phyloP scores from a whole-genome alignment of 1,139 yeast species.

The Debaryomyces subglobosus region DNA sequence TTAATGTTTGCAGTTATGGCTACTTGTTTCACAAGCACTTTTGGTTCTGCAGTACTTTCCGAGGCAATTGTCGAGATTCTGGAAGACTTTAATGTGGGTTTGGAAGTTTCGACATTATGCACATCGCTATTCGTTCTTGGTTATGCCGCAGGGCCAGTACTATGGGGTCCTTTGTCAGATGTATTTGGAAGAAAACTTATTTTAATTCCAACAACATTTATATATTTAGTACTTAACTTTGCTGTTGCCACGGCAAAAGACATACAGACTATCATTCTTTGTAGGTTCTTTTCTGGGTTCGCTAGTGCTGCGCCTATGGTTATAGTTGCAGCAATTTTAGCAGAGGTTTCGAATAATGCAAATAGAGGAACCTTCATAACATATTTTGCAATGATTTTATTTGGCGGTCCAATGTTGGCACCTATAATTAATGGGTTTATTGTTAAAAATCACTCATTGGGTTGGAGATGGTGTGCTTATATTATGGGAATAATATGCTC shows the following conservation, averaged over 20 bases:
- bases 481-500: conserved; percentile 54
- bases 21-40: conserved; percentile 30
- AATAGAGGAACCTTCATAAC: conserved; percentile 8
- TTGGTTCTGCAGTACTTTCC: conserved; percentile 47
- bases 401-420: neutral
- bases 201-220: conserved; percentile 31
- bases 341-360: conserved; percentile 23
- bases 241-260: conserved; percentile 44
- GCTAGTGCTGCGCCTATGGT: conserved; percentile 46
- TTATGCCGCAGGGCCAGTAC: conserved; percentile 46
- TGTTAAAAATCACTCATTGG: conserved; percentile 33
- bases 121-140: conserved; percentile 47
- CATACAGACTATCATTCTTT: conserved; percentile 41
- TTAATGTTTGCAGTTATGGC: neutral
- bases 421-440: conserved; percentile 43
- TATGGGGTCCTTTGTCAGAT: conserved; percentile 48
- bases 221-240: conserved; percentile 37
- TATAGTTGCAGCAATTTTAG: conserved; percentile 41
- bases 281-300: conserved; percentile 46
- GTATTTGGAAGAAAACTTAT: conserved; percentile 41
- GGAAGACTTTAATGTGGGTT: conserved; percentile 34
- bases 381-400: neutral
- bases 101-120: conserved; percentile 37
- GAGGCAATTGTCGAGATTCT: conserved; percentile 27
- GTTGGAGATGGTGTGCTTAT: conserved; percentile 66